phyloP scores from a whole-genome alignment of 768 basidiomycete genomes.

The Boletus sensibilis region DNA sequence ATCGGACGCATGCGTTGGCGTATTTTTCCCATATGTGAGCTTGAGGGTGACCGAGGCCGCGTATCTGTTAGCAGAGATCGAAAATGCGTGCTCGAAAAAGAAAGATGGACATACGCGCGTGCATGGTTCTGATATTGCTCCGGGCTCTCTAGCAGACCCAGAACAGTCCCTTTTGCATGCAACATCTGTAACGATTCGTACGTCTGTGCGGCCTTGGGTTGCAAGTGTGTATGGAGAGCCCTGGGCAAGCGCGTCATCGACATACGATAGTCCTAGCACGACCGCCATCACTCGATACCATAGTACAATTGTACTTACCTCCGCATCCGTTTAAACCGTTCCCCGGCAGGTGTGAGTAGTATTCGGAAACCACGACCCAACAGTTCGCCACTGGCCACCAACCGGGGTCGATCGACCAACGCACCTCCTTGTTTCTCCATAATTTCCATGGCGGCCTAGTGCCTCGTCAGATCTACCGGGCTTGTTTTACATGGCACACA shows the following conservation, averaged over 20 bases:
- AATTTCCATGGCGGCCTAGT: conserved; percentile 53
- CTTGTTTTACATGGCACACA: background rate
- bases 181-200: conserved; percentile 46
- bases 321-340: conserved; percentile 53
- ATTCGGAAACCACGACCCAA: conserved; percentile 53
- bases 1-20: conserved; percentile 11
- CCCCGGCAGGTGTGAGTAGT: conserved; percentile 47
- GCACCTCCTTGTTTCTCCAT: conserved; percentile 58
- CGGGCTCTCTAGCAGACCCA: conserved; percentile 13
- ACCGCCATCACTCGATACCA: too few species aligned
- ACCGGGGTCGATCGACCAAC: conserved; percentile 46
- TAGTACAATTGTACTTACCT: conserved; percentile 32
- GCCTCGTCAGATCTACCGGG: background rate
- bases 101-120: conserved; percentile 37
- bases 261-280: background rate
- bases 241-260: conserved; percentile 24
- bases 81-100: conserved; percentile 29
- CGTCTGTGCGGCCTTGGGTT: conserved; percentile 43
- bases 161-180: conserved; percentile 20
- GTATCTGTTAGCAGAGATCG: conserved; percentile 9
- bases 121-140: conserved; percentile 9
- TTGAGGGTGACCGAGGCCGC: conserved; percentile 16
- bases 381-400: conserved; percentile 48
- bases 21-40: conserved; percentile 22
- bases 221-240: conserved; percentile 53